Conservation (phyloP, 2,329 filamentous ascomycete genomes). For the Cytospora leucostoma region DNA sequence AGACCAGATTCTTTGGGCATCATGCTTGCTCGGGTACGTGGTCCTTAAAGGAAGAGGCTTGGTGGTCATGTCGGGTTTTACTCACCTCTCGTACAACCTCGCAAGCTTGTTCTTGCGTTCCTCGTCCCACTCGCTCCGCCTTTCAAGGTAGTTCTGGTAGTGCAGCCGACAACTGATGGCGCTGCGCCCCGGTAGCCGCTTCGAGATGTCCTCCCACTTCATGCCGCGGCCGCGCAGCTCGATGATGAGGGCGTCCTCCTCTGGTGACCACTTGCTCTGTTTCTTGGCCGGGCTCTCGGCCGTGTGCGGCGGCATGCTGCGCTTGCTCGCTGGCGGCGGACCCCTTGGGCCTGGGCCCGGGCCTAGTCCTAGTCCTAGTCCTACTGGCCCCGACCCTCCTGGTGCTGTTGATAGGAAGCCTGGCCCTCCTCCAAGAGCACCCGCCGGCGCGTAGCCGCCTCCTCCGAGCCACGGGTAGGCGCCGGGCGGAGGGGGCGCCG, state of each 20-base stretch:
- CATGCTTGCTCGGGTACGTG: not conserved
- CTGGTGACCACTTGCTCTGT: slow-evolving; percentile 94
- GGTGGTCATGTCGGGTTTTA: slow-evolving; percentile 29
- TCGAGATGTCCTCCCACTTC: slow-evolving; percentile 99
- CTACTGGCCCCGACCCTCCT: slow-evolving; percentile 13
- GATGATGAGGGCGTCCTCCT: slow-evolving; percentile 93
- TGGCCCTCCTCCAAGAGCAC: slow-evolving; percentile 28
- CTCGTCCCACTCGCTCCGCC: slow-evolving; percentile 92
- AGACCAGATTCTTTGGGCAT: not conserved
- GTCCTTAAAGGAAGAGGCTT: slow-evolving; percentile 4
- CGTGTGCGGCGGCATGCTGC: slow-evolving; percentile 55
- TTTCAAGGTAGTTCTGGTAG: slow-evolving; percentile 96
- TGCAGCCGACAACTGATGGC: slow-evolving; percentile 92
- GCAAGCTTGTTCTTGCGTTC: slow-evolving; percentile 97
- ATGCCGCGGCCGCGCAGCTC: slow-evolving; percentile 86
- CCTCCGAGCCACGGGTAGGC: slow-evolving; percentile 25
- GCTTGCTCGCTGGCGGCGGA: slow-evolving; percentile 41
- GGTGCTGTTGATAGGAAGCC: slow-evolving; percentile 31
- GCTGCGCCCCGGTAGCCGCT: slow-evolving; percentile 84
- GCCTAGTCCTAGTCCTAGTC: slow-evolving; percentile 18
- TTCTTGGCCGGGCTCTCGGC: slow-evolving; percentile 79
- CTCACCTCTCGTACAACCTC: slow-evolving; percentile 89
- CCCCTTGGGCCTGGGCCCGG: slow-evolving; percentile 1
- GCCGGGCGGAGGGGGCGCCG: slow-evolving; percentile 21
- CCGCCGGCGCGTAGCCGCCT: slow-evolving; percentile 23